These are phyloP conservation scores for Mucor piriformis DNA, from an alignment of 371 early-diverging fungal species.

Conservation along the genomic window DNA sequence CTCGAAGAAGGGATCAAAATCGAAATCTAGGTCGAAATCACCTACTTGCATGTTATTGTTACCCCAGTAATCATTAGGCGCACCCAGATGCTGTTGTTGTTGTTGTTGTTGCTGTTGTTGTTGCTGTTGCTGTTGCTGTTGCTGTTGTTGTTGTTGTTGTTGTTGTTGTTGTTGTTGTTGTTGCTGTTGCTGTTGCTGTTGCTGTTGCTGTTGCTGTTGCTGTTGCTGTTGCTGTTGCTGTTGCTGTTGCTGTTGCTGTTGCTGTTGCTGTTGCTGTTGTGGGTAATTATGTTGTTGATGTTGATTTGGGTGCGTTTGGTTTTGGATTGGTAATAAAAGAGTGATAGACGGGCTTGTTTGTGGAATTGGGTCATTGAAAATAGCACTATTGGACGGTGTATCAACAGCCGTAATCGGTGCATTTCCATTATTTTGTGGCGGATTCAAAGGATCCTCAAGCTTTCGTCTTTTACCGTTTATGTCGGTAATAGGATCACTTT, in stretches of 20 bases:
- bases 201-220: no score
- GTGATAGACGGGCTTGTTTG: not conserved
- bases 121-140: conserved; percentile 8
- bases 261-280: no score
- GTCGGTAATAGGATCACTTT: not conserved
- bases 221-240: no score
- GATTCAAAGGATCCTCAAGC: not conserved
- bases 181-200: no score
- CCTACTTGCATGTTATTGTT: conserved; percentile 3
- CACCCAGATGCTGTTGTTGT: not conserved
- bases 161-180: no score
- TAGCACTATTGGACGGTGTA: not conserved
- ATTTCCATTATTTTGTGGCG: conserved; percentile 1
- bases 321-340: no score
- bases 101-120: not conserved
- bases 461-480: conserved; percentile 8
- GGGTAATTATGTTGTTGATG: not conserved
- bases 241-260: not conserved
- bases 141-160: no score
- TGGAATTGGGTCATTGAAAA: not conserved
- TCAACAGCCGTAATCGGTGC: no score
- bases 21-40: conserved; percentile 24
- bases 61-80: conserved; percentile 1
- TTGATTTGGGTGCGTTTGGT: not conserved
- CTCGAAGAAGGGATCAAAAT: conserved; percentile 36